Base-by-base conservation (phyloP, 768 basidiomycete species). In the Macrolepiota dolichaula region DNA sequence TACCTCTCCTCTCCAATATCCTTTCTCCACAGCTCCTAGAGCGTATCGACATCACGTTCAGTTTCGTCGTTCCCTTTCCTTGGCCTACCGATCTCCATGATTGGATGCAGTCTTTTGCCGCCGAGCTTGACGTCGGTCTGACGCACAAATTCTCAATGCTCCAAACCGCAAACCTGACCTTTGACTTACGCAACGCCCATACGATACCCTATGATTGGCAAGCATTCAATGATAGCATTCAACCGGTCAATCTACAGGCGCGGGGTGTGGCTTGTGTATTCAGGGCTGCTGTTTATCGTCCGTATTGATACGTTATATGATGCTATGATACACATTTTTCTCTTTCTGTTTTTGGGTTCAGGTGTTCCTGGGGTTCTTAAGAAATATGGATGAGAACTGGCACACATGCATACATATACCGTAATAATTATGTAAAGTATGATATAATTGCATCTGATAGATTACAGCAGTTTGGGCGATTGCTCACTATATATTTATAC, bases 51-150 rank as follows among this genome's bases (percentile, higher is more conserved):
- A 42, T 60, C 35, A 54, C 38, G 24, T 60, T 60, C 32, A 60
- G 59, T 24, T 60, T 54, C 52, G 19, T 54, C 25, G 52, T 60
- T 54, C 52, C 59, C 3, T 60, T 60, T 46, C 59, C 59, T 32
- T 60, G 59, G 59, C 59, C 59, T 10, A 35, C 19, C 7, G 51
- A 60, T 54, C 42, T 60, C 9, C 59, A 60, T 15, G 29, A 15
- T 4, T 60, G 59, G 59, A 60, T 60, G 58, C 50, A 40, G 15
- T 32, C 27, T 17, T 59, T 59, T 42, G 42, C 51, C 37, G 13
- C 19, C 11, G 44, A 54, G 6, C 42, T 60, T 24, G 58, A 59
- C 24, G 52, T 19, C 9, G 17, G 9, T 15, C 19, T 60, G 36
- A 52, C 51, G 4, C 5, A 37, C 11, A 46, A 17, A 22, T 60